phyloP scores from a whole-genome alignment of 2,329 filamentous ascomycete species.

The Cladobotryum mycophilum region DNA sequence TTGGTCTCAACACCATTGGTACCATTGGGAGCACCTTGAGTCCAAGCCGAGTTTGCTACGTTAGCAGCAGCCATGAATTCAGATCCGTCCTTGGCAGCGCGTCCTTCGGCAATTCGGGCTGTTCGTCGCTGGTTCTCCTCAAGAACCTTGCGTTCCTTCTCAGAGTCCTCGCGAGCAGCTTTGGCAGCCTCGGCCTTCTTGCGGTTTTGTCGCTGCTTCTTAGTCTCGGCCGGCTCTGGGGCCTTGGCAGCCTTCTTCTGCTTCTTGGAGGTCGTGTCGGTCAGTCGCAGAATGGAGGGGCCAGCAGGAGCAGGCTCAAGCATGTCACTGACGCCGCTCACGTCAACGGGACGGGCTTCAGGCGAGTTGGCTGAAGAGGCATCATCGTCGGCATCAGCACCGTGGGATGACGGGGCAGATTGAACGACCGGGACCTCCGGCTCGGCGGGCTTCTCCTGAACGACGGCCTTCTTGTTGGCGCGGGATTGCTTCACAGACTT shows the following conservation, averaged over 20 bases:
- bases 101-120: conserved; percentile 76
- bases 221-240: conserved; percentile 67
- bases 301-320: conserved; percentile 64
- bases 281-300: conserved; percentile 73
- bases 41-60: conserved; percentile 38
- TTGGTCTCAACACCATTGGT: conserved; percentile 22
- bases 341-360: conserved; percentile 47
- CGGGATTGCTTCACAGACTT: conserved; percentile 66
- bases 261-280: conserved; percentile 57
- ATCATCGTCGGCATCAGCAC: conserved; percentile 75
- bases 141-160: conserved; percentile 68
- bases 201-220: conserved; percentile 93
- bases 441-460: conserved; percentile 37
- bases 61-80: conserved; percentile 42
- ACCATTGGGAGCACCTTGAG: conserved; percentile 29
- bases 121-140: conserved; percentile 78
- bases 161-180: conserved; percentile 66
- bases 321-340: conserved; percentile 82
- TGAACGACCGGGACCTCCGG: conserved; percentile 33
- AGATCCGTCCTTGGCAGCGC: conserved; percentile 74
- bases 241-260: conserved; percentile 58
- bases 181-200: conserved; percentile 81
- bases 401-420: conserved; percentile 59
- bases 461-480: conserved; percentile 42
- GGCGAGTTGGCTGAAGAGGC: conserved; percentile 47